Base-by-base conservation (phyloP, 345 rosid species). In the Cardamine occulta region DNA sequence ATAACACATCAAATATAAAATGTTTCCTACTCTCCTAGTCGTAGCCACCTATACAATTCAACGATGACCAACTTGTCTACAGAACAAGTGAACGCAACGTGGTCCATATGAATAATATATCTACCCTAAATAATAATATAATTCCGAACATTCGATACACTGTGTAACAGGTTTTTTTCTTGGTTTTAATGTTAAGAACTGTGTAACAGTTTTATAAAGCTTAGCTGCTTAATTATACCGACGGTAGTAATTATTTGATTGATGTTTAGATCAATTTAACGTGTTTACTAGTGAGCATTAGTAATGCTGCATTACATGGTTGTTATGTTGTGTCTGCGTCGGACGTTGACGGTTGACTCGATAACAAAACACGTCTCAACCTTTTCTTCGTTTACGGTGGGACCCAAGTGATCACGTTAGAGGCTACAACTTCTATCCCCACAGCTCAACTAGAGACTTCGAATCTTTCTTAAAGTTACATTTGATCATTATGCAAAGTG, bases 391-490 rank as follows among this genome's bases (percentile, higher is more conserved):
- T 53, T 32, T 37, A 56, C 28, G 9, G 19, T 55, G 42, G 80
- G 80, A 40, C 75, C 76, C 24, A 47, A 21, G 60, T 35, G 66
- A 61, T 32, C 66, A 70, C 66, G 34, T 63, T 55, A 70, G 19
- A 70, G 58, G 80, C 55, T 70, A 47, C 76, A 63, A 7, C 45
- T 77, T 63, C 34, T 35, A 63, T 63, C 75, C 76, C 76, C 75
- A 70, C 76, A 63, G 34, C 80, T 70, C 80, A 63, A 56, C 72
- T 47, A 70, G 80, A 56, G 72, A 24, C 70, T 76, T 76, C 70
- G 80, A 76, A 69, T 74, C 52, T 76, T 60, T 74, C 57, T 31
- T 76, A 76, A 76, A 76, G 70, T 23, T 24, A 52, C 70, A 60
- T 76, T 76, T 53, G 70, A 76, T 68, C 65, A 76, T 76, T 62